Percentiles rank a stretch among this genome's conserved stretches.
Evolutionary conservation across 768 basidiomycete species (phyloP).

Genomic region (Boletus insuetus): DNA sequence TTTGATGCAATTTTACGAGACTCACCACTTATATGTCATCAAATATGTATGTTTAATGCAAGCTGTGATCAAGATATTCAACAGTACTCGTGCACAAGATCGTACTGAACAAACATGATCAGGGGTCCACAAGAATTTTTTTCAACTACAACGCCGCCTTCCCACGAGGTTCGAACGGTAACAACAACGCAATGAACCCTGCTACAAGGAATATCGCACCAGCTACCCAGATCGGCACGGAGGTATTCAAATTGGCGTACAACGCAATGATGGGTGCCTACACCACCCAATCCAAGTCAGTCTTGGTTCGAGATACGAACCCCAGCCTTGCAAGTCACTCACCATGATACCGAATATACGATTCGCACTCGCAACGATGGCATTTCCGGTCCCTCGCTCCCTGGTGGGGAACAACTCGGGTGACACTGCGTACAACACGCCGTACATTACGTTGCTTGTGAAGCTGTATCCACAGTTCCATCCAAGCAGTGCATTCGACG

Average conservation of each 20-base stretch:
- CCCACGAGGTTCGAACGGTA: conserved; percentile 58
- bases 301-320: neutral
- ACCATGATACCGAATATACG: conserved; percentile 61
- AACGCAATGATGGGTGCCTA: conserved; percentile 51
- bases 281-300: neutral
- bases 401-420: conserved; percentile 56
- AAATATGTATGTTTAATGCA: no score
- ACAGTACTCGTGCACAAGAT: no score
- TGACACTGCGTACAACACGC: conserved; percentile 40
- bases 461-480: conserved; percentile 62
- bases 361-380: conserved; percentile 49
- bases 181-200: conserved; percentile 45
- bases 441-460: conserved; percentile 57
- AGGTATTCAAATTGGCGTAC: conserved; percentile 44
- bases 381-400: conserved; percentile 55
- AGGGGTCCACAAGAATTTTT: neutral
- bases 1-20: no score
- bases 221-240: conserved; percentile 54
- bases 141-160: conserved; percentile 45
- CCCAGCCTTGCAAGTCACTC: conserved; percentile 10
- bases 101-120: no score
- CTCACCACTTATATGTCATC: no score
- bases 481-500: conserved; percentile 48
- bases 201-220: conserved; percentile 52
- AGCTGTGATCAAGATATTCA: no score